A percentile compares a stretch with the other conserved stretches of the same genome.
These are phyloP conservation scores for Pseudonitzschia multiseries DNA, from an alignment of 108 stramenopile genomes.

Conservation along the genomic window DNA sequence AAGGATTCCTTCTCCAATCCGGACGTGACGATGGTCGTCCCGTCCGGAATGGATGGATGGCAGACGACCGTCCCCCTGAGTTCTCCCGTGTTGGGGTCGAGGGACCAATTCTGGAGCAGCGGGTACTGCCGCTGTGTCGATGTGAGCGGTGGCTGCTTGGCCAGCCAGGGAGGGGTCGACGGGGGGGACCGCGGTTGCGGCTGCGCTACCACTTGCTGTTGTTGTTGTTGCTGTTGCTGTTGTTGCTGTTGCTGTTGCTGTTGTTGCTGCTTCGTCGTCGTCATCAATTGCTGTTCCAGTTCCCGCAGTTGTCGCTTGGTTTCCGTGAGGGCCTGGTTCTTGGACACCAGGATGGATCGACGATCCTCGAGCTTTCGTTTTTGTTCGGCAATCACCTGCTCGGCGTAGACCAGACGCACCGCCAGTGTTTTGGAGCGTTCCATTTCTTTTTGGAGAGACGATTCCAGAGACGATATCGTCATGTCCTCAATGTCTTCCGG, in stretches of 20 bases:
- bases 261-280: too few species aligned
- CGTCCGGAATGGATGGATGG: slow-evolving; percentile 44
- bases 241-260: background rate
- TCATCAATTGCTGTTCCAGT: background rate
- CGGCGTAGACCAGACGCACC: background rate
- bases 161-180: background rate
- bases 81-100: slow-evolving; percentile 11
- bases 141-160: background rate
- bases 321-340: slow-evolving; percentile 9
- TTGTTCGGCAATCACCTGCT: slow-evolving; percentile 14
- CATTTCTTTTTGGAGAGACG: background rate
- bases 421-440: background rate
- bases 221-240: background rate
- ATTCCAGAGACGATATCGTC: background rate
- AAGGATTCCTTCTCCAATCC: slow-evolving; percentile 3
- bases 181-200: background rate
- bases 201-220: background rate
- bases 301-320: background rate
- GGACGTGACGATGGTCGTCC: slow-evolving; percentile 15
- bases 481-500: background rate
- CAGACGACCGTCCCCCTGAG: background rate
- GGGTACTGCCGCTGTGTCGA: slow-evolving; percentile 8
- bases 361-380: background rate
- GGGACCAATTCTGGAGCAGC: slow-evolving; percentile 4
- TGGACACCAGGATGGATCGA: background rate